Percentiles rank a stretch among this genome's conserved stretches.
These are phyloP conservation scores for Phytophthora colocasiae DNA, from an alignment of 352 stramenopile species.

Conservation along the genomic window DNA sequence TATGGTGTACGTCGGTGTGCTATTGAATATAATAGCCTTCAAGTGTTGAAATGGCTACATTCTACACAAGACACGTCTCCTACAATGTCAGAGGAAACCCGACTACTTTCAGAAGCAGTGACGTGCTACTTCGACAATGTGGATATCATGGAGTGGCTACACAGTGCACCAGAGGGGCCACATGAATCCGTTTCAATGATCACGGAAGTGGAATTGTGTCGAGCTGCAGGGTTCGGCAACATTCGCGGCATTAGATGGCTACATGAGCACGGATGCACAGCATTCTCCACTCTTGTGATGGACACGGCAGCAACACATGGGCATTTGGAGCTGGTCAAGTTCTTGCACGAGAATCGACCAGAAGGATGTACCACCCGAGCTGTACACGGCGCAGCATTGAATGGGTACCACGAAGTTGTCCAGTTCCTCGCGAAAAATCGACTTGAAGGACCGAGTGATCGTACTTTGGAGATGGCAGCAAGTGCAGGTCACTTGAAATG, in stretches of 20 bases:
- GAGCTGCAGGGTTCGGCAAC: slow-evolving; percentile 35
- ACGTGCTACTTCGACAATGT: slow-evolving; percentile 46
- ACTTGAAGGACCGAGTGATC: slow-evolving; percentile 17
- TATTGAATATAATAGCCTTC: slow-evolving; percentile 36
- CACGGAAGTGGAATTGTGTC: slow-evolving; percentile 31
- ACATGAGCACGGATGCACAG: slow-evolving; percentile 16
- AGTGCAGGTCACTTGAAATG: slow-evolving; percentile 28
- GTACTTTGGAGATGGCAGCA: slow-evolving; percentile 25
- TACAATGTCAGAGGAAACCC: slow-evolving; percentile 11
- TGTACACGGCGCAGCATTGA: slow-evolving; percentile 37
- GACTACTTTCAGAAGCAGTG: slow-evolving; percentile 24
- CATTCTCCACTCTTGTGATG: slow-evolving; percentile 36
- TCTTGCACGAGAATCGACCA: slow-evolving; percentile 30
- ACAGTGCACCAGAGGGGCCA: slow-evolving; percentile 20
- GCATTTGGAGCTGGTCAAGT: slow-evolving; percentile 31
- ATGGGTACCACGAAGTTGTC: slow-evolving; percentile 35
- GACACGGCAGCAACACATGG: slow-evolving; percentile 38
- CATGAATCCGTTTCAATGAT: slow-evolving; percentile 18
- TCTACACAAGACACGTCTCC: slow-evolving; percentile 26
- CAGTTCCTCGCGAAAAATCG: slow-evolving; percentile 27
- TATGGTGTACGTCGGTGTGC: slow-evolving; percentile 33
- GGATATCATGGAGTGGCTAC: slow-evolving; percentile 33
- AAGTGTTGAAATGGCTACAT: slow-evolving; percentile 40
- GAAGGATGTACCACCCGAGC: slow-evolving; percentile 35
- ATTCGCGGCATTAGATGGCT: slow-evolving; percentile 33